A percentile compares a stretch with the other conserved stretches of the same genome.
Conservation (phyloP, 2,329 filamentous ascomycete species). For the Niveomyces coronatus region DNA sequence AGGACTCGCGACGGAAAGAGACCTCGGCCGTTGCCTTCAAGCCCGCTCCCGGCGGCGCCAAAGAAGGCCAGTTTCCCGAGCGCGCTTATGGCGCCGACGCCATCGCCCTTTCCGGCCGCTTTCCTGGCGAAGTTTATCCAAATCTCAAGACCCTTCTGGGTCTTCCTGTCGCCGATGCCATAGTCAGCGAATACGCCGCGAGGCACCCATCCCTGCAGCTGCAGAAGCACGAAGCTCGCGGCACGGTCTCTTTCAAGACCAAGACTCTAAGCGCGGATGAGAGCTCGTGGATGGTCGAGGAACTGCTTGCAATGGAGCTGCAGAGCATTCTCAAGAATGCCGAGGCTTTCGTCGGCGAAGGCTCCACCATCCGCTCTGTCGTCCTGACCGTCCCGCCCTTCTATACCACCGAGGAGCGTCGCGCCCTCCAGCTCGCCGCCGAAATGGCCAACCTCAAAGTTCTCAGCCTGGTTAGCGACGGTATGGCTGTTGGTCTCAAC, state of each 20-base stretch:
- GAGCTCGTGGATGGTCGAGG: constrained; percentile 71
- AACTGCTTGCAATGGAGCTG: constrained; percentile 91
- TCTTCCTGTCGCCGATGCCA: constrained; percentile 48
- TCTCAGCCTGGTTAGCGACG: constrained; percentile 76
- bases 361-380: constrained; percentile 62
- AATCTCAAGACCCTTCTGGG: constrained; percentile 91
- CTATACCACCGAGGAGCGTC: constrained; percentile 83
- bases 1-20: constrained; percentile 96
- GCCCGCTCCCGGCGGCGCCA: constrained; percentile 56
- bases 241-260: constrained; percentile 76
- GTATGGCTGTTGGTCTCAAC: constrained; percentile 84
- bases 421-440: constrained; percentile 73
- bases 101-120: constrained; percentile 73
- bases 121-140: constrained; percentile 86
- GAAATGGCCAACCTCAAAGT: constrained; percentile 82
- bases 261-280: constrained; percentile 50
- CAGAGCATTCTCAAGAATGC: constrained; percentile 87
- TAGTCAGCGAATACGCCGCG: constrained; percentile 58
- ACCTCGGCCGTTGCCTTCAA: constrained; percentile 88
- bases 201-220: constrained; percentile 72
- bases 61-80: constrained; percentile 66
- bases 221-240: constrained; percentile 46
- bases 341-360: constrained; percentile 69
- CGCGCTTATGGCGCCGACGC: constrained; percentile 88
- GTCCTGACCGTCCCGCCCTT: constrained; percentile 87